Conservation (phyloP, 202 grass and related monocot species). For the Bolboschoenoplectus hybrid region DNA sequence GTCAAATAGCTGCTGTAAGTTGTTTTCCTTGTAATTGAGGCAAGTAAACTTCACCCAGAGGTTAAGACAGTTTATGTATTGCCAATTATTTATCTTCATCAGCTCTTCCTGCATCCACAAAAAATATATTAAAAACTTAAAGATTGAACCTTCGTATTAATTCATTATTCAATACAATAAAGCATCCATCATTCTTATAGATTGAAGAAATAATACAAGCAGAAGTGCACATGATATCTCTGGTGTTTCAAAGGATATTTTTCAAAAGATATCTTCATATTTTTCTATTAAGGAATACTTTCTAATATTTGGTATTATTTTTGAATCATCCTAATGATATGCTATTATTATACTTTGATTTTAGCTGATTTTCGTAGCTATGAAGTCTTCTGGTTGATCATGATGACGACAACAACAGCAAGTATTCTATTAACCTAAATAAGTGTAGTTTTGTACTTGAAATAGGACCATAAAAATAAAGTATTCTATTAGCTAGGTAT, state of each 20-base stretch:
- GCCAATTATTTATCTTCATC: constrained; percentile 82
- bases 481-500: too few relatives aligned
- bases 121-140: constrained; percentile 28
- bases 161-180: constrained; percentile 19
- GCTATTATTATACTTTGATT: background rate
- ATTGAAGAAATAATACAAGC: constrained; percentile 23
- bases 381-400: background rate
- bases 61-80: constrained; percentile 78
- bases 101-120: constrained; percentile 83
- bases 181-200: constrained; percentile 11
- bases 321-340: background rate
- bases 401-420: background rate
- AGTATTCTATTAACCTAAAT: too few relatives aligned
- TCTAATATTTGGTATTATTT: background rate
- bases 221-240: background rate
- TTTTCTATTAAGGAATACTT: background rate
- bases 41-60: constrained; percentile 78
- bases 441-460: too few relatives aligned
- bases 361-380: background rate
- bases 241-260: constrained; percentile 3
- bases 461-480: too few relatives aligned
- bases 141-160: constrained; percentile 19
- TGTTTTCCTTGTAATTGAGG: constrained; percentile 73
- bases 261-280: background rate
- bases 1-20: constrained; percentile 56